Evolutionary conservation across 208 protist species (phyloP).

Genomic region (Sergeia podlipaevii): DNA sequence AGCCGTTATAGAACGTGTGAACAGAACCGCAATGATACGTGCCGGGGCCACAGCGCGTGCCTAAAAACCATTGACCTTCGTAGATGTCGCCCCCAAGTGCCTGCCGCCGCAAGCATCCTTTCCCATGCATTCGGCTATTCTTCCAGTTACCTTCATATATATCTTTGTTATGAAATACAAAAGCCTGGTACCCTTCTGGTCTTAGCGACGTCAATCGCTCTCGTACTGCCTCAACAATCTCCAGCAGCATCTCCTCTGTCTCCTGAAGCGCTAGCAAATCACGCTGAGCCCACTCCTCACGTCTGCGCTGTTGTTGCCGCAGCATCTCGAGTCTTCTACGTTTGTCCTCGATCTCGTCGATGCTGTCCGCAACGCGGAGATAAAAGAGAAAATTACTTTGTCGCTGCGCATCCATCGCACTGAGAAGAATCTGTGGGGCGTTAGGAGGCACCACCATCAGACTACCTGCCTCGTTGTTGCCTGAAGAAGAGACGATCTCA

Average conservation of each 20-base stretch:
- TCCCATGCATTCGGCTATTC: slow-evolving; percentile 80
- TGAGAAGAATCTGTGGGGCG: slow-evolving; percentile 29
- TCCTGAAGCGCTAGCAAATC: slow-evolving; percentile 34
- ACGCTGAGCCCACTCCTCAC: slow-evolving; percentile 30
- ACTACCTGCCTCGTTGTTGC: too few relatives aligned
- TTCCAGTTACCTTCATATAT: slow-evolving; percentile 91
- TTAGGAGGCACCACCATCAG: too few relatives aligned
- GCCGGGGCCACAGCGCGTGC: slow-evolving; percentile 70
- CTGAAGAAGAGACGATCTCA: too few relatives aligned
- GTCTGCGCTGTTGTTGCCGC: slow-evolving; percentile 41
- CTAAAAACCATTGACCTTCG: slow-evolving; percentile 87
- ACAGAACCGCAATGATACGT: slow-evolving; percentile 46
- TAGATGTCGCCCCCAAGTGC: slow-evolving; percentile 69
- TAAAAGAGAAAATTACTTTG: slow-evolving; percentile 20
- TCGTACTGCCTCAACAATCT: slow-evolving; percentile 42
- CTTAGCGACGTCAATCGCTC: slow-evolving; percentile 55
- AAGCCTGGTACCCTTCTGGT: slow-evolving; percentile 75
- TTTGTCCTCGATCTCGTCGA: slow-evolving; percentile 38
- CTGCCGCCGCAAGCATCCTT: slow-evolving; percentile 49
- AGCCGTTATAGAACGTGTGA: slow-evolving; percentile 72
- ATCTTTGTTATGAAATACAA: slow-evolving; percentile 77
- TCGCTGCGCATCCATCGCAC: slow-evolving; percentile 49
- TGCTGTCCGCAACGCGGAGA: slow-evolving; percentile 22
- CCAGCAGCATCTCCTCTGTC: slow-evolving; percentile 41
- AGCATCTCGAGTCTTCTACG: slow-evolving; percentile 36